Evolutionary conservation across 2,329 filamentous ascomycete genomes (phyloP).

Genomic region (Arthrobotrys sphaeroides): DNA sequence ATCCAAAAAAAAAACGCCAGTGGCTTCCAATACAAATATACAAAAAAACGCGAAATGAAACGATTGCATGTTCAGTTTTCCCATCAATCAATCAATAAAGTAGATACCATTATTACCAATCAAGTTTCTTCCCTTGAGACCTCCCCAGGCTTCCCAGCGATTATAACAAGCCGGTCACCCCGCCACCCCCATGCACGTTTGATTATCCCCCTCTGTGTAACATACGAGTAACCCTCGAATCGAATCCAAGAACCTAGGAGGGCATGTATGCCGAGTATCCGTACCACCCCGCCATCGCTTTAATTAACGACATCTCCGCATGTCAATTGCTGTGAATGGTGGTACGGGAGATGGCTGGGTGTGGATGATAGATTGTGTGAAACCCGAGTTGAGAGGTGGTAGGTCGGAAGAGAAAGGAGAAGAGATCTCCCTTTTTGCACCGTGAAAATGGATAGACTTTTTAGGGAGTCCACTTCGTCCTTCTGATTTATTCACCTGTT

Average conservation of each 20-base stretch:
- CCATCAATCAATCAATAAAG: background rate
- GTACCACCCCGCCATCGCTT: background rate
- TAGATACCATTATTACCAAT: background rate
- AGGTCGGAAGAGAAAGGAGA: background rate
- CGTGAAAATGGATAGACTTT: background rate
- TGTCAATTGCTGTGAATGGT: background rate
- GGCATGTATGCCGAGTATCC: background rate
- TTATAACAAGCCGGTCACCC: background rate
- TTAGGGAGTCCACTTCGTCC: background rate
- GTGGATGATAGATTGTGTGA: background rate
- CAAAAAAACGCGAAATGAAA: background rate
- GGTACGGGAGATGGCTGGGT: background rate
- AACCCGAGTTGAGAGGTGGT: background rate
- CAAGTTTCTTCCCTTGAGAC: background rate
- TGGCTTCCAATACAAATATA: background rate
- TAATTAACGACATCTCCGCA: background rate
- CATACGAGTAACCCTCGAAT: background rate
- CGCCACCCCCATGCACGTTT: background rate
- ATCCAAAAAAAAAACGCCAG: background rate
- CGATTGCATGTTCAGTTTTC: conserved; percentile 1
- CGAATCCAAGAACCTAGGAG: background rate
- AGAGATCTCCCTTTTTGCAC: background rate
- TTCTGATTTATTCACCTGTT: conserved; percentile 10
- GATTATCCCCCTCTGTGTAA: background rate
- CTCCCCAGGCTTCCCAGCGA: background rate